phyloP scores from a whole-genome alignment of 2,329 filamentous ascomycete species.

The Berkeleyomyces rouxiae region DNA sequence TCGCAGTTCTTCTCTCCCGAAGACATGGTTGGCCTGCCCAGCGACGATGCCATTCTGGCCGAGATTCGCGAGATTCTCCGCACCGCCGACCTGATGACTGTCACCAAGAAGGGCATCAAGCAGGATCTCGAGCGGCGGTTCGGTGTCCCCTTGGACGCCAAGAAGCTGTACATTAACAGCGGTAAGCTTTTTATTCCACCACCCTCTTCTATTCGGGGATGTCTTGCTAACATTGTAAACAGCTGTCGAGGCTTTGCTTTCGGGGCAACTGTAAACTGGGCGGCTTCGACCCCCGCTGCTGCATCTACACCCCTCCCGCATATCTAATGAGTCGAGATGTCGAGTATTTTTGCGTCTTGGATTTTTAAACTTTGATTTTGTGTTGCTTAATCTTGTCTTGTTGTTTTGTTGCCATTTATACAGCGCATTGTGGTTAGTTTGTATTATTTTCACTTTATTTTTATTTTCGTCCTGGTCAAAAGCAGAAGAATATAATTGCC shows the following conservation, averaged over 20 bases:
- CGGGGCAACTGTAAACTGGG: constrained; percentile 48
- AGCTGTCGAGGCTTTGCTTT: constrained; percentile 64
- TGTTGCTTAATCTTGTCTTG: background rate
- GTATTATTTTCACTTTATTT: background rate
- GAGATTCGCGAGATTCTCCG: constrained; percentile 90
- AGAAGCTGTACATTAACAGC: constrained; percentile 85
- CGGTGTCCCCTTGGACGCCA: constrained; percentile 67
- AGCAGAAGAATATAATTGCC: background rate
- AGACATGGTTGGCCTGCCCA: constrained; percentile 61
- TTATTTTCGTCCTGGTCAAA: constrained; percentile 6
- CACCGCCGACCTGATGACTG: constrained; percentile 87
- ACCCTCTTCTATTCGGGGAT: background rate
- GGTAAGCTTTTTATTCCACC: constrained; percentile 38
- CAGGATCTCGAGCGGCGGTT: constrained; percentile 81
- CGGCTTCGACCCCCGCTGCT: background rate
- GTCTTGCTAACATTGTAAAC: background rate
- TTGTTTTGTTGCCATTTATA: constrained; percentile 5
- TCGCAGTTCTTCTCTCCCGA: constrained; percentile 43
- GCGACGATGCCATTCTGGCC: constrained; percentile 73
- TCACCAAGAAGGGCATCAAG: constrained; percentile 98
- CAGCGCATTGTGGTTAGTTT: constrained; percentile 9
- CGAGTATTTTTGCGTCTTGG: background rate
- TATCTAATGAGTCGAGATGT: constrained; percentile 6
- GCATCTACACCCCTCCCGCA: background rate
- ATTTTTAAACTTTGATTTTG: background rate